Conservation (phyloP, 805 yeast species). For the Lipomyces japonicus region DNA sequence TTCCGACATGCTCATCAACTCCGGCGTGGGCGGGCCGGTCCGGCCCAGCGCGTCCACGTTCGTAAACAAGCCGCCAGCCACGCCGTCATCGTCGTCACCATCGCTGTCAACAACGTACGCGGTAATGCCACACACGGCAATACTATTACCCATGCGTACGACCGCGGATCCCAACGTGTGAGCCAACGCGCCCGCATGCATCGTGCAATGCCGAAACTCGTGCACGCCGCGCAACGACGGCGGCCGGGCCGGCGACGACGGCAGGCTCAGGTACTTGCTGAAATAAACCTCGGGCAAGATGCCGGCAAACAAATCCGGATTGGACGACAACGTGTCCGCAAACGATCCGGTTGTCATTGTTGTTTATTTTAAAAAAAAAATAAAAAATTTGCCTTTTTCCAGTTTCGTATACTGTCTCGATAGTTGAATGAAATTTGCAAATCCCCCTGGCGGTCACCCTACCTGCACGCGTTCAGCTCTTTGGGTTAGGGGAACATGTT, state of each 20-base stretch:
- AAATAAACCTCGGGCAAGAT: constrained; percentile 19
- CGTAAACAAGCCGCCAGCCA: constrained; percentile 7
- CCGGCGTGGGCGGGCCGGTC: constrained; percentile 74
- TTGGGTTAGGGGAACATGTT: no score
- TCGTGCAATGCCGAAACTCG: constrained; percentile 11
- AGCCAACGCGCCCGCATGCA: constrained; percentile 19
- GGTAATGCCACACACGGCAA: constrained; percentile 27
- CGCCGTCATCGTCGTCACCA: not conserved
- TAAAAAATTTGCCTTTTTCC: no score
- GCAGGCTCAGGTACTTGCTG: constrained; percentile 17
- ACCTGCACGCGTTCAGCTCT: no score
- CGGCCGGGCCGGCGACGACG: constrained; percentile 23
- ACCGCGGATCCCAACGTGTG: constrained; percentile 26
- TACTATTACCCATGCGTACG: constrained; percentile 21
- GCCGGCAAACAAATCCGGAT: constrained; percentile 22
- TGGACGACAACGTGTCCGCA: constrained; percentile 20
- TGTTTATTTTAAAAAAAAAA: no score
- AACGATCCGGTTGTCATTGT: constrained; percentile 7
- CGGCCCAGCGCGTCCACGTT: constrained; percentile 46
- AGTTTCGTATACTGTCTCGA: no score
- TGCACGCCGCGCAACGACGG: constrained; percentile 16
- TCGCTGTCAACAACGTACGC: constrained; percentile 5
- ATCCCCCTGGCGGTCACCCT: no score
- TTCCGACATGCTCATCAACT: constrained; percentile 73
- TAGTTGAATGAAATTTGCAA: no score